Conservation (phyloP, 352 stramenopile genomes). For the Aphanomyces cochlioides region DNA sequence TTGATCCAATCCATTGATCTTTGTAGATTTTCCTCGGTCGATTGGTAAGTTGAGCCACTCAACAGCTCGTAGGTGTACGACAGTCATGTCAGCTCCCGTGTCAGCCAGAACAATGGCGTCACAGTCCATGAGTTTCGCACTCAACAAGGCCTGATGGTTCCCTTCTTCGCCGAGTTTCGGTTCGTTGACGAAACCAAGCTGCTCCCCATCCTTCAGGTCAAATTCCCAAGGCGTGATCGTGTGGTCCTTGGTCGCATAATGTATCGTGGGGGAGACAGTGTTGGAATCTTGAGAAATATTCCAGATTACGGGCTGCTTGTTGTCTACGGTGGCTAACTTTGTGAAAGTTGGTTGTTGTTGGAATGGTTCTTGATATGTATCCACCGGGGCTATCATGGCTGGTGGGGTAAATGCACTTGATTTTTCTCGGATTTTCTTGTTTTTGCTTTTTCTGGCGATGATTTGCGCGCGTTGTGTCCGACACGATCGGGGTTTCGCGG, state of each 20-base stretch:
- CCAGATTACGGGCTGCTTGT: background rate
- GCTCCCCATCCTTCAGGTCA: slow-evolving; percentile 1
- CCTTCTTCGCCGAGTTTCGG: background rate
- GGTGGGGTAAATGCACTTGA: background rate
- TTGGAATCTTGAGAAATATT: background rate
- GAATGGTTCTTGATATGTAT: background rate
- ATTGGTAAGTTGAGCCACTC: background rate
- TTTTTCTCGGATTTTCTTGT: background rate
- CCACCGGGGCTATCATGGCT: background rate
- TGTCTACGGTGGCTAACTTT: background rate
- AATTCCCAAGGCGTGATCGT: background rate
- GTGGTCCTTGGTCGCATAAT: background rate
- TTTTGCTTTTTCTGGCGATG: background rate
- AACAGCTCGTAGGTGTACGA: background rate
- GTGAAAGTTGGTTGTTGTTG: background rate
- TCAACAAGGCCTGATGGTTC: background rate
- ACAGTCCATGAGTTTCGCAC: background rate
- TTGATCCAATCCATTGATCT: background rate
- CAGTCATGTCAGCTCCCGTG: background rate
- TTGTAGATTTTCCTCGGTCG: background rate
- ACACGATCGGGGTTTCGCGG: background rate
- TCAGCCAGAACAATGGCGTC: background rate
- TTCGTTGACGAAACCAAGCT: background rate
- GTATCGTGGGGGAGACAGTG: background rate
- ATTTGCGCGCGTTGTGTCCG: background rate